These are phyloP conservation scores for Chaetoceros muelleri DNA, from an alignment of 108 stramenopile genomes.

Conservation along the genomic window DNA sequence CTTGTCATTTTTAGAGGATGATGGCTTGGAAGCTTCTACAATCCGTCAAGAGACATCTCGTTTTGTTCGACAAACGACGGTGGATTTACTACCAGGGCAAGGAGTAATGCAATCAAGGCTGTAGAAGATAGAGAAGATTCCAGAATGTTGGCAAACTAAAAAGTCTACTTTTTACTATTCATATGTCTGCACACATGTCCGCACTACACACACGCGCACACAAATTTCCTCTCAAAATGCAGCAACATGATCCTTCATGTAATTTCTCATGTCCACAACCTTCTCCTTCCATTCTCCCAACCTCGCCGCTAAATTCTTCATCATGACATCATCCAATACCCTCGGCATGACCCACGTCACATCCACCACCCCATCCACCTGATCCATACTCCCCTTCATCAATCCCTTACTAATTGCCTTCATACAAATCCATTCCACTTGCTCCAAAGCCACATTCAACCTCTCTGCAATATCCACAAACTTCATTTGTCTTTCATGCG, in stretches of 20 bases:
- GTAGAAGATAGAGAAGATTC: too few species aligned
- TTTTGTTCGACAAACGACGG: too few species aligned
- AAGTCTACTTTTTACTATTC: too few species aligned
- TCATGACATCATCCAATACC: slow-evolving; percentile 71
- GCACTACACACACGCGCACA: too few species aligned
- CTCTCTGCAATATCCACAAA: slow-evolving; percentile 83
- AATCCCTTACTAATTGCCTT: slow-evolving; percentile 89
- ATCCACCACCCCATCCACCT: slow-evolving; percentile 72
- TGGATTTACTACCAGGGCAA: too few species aligned
- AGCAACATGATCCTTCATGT: slow-evolving; percentile 44
- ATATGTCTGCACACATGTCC: too few species aligned
- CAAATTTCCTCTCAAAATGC: slow-evolving; percentile 2
- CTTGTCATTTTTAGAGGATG: too few species aligned
- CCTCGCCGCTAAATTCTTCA: slow-evolving; percentile 61
- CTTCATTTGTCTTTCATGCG: slow-evolving; percentile 74
- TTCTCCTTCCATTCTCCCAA: slow-evolving; percentile 81
- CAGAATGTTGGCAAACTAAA: too few species aligned
- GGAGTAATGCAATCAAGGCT: too few species aligned
- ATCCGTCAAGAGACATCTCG: too few species aligned
- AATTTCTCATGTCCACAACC: slow-evolving; percentile 51
- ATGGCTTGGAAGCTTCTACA: too few species aligned
- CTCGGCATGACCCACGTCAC: slow-evolving; percentile 99
- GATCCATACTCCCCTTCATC: slow-evolving; percentile 81
- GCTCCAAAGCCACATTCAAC: slow-evolving; percentile 51
- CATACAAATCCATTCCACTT: slow-evolving; percentile 99